Base-by-base conservation (phyloP, 371 early-diverging fungal species). In the Saksenaea vasiformis region DNA sequence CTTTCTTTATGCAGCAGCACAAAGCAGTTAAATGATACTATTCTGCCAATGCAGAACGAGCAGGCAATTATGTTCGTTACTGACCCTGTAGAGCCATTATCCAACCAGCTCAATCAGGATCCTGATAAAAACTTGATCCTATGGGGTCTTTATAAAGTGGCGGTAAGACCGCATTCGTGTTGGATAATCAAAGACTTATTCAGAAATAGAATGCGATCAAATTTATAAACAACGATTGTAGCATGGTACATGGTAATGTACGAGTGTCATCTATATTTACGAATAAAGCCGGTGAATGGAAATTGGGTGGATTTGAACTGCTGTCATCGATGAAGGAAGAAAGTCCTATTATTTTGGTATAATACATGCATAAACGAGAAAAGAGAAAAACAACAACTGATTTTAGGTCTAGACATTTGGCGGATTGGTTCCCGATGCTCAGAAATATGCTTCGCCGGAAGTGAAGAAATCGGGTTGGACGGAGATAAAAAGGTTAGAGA, bases 281-380 rank as follows among this genome's bases (percentile, higher is more conserved):
- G 35, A 95, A 93, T 31, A 83, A 85, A 60, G 91, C 94, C 3
- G 95, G 96, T 39, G 98, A 98, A 73, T 98, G 97, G 97, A 93
- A 91, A 65, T 76, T 98, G 31, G 94, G 93, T 17, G 96, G 96
- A 3, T 85, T 95, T 60, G 98, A 98, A 64, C 63, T 92, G 14
- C 65, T 93, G 11, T 84, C 90, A 31, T 87, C 88, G 4, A 71
- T 90, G 65, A 85, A 88, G 54, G 93, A 92, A 57, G 91, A 91
- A 54, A 80, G 82, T 54, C 89, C 90, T 0, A 74, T 88, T 15
- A 77, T 92, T 27, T 66, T 87, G 69, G 87, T 87, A 82, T 68
- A 59, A 24, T 13, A 22, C 13, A 14, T 17, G 17, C 13, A 35
- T 31, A 15, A 22, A 56, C 15, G 11, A 35, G 44, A 35, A 17